Base-by-base conservation (phyloP, 2,329 filamentous ascomycete species). In the Berkeleyomyces rouxiae region DNA sequence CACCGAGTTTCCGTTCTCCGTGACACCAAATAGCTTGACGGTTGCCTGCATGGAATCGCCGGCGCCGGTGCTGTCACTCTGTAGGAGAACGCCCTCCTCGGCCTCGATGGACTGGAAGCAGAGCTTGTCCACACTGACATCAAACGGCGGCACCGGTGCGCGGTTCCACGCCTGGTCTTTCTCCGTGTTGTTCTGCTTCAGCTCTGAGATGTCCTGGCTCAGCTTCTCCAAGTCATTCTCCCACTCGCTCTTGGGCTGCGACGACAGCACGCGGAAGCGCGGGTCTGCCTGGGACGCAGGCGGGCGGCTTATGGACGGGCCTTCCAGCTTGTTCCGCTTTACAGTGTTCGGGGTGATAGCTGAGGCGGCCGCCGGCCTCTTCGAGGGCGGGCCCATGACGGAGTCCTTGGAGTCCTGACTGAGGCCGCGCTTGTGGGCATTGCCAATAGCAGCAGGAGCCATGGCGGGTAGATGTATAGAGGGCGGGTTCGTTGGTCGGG, bases 181-280 rank as follows among this genome's bases (percentile, higher is more conserved):
- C 71, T 99, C 93, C 1, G 88, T 80, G 73, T 95, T 97, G 73
- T 81, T 88, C 69, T 88, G 80, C 77, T 91, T 96, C 67, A 95
- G 78, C 23, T 86, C 87, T 33, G 82, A 86, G 66, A 97, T 91
- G 71, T 96, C 90, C 74, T 97, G 92, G 66, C 90, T 93, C 74
- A 99, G 82, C 77, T 95, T 96, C 78, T 96, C 92, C 66, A 99
- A 79, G 71, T 96, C 90, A 64, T 87, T 86, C 74, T 97, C 93
- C 72, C 99, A 99, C 62, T 87, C 82, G 72, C 90, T 96, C 76
- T 95, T 96, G 13, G 82, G 82, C 73, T 91, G 89, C 68, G 82
- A 91, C 1, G 87, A 92, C 66, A 82, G 79, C 64, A 84, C 71
- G 70, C 83, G 85, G 68, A 87, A 79, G 63, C 79, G 79, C 55